phyloP scores from a whole-genome alignment of 257 asterid genomes.

The Voacanga thouarsii region DNA sequence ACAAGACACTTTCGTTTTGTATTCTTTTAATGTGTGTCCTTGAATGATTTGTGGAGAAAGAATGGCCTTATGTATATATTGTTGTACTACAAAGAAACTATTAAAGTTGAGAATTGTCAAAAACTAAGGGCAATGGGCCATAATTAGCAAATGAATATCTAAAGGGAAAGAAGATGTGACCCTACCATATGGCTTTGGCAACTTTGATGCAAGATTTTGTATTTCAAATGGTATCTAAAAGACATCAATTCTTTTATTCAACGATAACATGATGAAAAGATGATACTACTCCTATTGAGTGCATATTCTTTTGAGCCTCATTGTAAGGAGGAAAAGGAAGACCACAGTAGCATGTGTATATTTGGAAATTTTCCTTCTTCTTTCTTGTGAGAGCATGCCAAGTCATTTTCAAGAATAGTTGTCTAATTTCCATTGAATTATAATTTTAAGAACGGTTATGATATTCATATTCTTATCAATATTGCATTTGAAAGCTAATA shows the following conservation, averaged over 20 bases:
- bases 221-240: constrained; percentile 22
- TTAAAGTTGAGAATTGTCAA: constrained; percentile 29
- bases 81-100: constrained; percentile 21
- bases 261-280: constrained; percentile 31
- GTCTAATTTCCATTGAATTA: neutral
- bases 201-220: constrained; percentile 32
- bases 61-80: constrained; percentile 9
- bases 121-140: constrained; percentile 38
- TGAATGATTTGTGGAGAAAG: constrained; percentile 19
- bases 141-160: constrained; percentile 33
- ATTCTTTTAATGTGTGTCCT: constrained; percentile 3
- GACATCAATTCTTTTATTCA: constrained; percentile 28
- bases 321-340: constrained; percentile 26
- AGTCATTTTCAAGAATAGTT: neutral
- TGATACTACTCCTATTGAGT: constrained; percentile 4
- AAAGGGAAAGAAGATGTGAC: constrained; percentile 30
- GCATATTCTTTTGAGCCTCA: constrained; percentile 30
- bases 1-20: neutral
- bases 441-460: neutral
- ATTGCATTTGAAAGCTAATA: neutral
- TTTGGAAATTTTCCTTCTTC: neutral
- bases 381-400: no score
- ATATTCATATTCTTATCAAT: no score
- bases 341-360: neutral
- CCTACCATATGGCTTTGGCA: constrained; percentile 37